Evolutionary conservation across 164 flowering plant species (phyloP).

Genomic region (Annona cherimola): DNA sequence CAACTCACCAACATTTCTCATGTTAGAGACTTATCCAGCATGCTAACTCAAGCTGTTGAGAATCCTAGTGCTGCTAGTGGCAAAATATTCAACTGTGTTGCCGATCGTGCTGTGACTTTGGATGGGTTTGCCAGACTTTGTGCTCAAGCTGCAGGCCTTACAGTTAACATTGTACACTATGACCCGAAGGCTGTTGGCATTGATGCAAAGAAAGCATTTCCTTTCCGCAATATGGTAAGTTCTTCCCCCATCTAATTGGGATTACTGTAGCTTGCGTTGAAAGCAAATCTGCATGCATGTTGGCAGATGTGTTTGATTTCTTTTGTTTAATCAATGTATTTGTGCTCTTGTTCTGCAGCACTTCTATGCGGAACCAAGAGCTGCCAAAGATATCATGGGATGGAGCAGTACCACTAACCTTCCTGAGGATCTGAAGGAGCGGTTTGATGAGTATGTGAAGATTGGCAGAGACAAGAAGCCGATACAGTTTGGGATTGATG

Average conservation of each 20-base stretch:
- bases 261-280: too few relatives aligned
- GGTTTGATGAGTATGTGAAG: slow-evolving; percentile 82
- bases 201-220: slow-evolving; percentile 95
- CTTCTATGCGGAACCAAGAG: slow-evolving; percentile 96
- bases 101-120: slow-evolving; percentile 90
- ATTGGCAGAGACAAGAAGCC: slow-evolving; percentile 90
- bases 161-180: slow-evolving; percentile 73
- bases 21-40: slow-evolving; percentile 82
- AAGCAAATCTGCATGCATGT: too few relatives aligned
- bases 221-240: slow-evolving; percentile 89
- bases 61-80: slow-evolving; percentile 62
- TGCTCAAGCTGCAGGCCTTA: slow-evolving; percentile 79
- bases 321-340: too few relatives aligned
- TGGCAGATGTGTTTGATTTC: too few relatives aligned
- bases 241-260: neutral
- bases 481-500: slow-evolving; percentile 75
- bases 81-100: slow-evolving; percentile 89
- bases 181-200: slow-evolving; percentile 81
- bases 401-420: slow-evolving; percentile 72
- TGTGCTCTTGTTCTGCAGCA: slow-evolving; percentile 62
- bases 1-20: slow-evolving; percentile 94
- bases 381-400: slow-evolving; percentile 84
- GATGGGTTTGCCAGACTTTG: slow-evolving; percentile 94
- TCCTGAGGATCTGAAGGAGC: slow-evolving; percentile 79
- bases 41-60: slow-evolving; percentile 80